Percentiles rank a stretch among this genome's conserved stretches.
phyloP scores from a whole-genome alignment of 2,329 filamentous ascomycete genomes.

The Talaromyces amestolkiae region DNA sequence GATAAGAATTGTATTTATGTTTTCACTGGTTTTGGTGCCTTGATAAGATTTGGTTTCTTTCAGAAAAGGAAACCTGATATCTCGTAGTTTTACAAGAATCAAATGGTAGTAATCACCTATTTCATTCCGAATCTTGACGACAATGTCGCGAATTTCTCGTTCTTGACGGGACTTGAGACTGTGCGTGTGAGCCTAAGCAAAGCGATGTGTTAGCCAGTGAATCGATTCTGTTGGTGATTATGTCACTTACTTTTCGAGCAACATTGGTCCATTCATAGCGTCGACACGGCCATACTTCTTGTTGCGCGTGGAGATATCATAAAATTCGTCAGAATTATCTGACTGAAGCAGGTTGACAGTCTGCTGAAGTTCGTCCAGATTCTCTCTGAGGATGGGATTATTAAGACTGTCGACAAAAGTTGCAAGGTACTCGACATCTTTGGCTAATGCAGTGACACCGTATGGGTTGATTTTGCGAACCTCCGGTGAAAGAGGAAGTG shows the following conservation, averaged over 20 bases:
- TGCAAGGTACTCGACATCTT: conserved; percentile 79
- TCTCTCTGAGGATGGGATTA: conserved; percentile 82
- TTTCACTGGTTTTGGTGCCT: background rate
- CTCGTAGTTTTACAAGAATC: background rate
- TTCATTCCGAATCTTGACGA: conserved; percentile 73
- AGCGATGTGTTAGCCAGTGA: conserved; percentile 15
- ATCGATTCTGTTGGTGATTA: background rate
- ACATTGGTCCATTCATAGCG: conserved; percentile 77
- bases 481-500: conserved; percentile 71
- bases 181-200: conserved; percentile 60
- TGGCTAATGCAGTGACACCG: conserved; percentile 74
- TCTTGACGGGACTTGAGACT: conserved; percentile 58
- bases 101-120: conserved; percentile 20
- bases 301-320: conserved; percentile 83
- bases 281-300: conserved; percentile 94
- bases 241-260: conserved; percentile 79
- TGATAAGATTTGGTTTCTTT: background rate
- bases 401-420: conserved; percentile 84
- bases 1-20: conserved; percentile 13
- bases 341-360: conserved; percentile 82
- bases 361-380: conserved; percentile 89
- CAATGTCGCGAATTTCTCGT: conserved; percentile 66
- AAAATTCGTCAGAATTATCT: conserved; percentile 95
- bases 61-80: background rate
- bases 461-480: conserved; percentile 86